A percentile compares a stretch with the other conserved stretches of the same genome.
phyloP scores from a whole-genome alignment of 306 rosid species.

The Lagenaria siceraria region DNA sequence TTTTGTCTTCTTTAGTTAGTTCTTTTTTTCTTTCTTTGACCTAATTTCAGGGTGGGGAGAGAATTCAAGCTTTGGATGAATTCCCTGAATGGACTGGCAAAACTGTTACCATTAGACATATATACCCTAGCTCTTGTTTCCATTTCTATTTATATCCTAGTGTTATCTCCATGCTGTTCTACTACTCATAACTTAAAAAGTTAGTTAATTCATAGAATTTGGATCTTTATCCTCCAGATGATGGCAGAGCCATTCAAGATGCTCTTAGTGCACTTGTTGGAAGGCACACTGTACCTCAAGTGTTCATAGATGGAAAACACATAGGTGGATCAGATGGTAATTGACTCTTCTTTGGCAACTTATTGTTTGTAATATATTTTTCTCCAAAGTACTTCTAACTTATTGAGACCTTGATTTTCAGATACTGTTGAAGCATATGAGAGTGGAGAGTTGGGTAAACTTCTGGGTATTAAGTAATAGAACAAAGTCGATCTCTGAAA shows the following conservation, averaged over 20 bases:
- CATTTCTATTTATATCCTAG: neutral
- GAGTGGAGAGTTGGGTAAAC: slow-evolving; percentile 55
- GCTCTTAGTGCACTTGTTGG: slow-evolving; percentile 50
- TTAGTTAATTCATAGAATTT: neutral
- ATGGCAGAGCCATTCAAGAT: slow-evolving; percentile 68
- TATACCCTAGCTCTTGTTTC: neutral
- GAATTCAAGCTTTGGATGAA: neutral
- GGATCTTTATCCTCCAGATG: slow-evolving; percentile 41
- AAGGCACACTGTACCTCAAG: slow-evolving; percentile 91
- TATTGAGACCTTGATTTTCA: slow-evolving; percentile 13
- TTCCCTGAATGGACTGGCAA: neutral
- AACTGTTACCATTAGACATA: neutral
- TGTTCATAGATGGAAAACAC: slow-evolving; percentile 68
- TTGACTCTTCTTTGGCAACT: neutral
- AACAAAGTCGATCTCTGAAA: slow-evolving; percentile 39
- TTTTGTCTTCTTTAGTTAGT: neutral
- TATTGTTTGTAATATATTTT: neutral
- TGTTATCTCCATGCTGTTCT: neutral
- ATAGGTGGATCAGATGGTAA: slow-evolving; percentile 94
- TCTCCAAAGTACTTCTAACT: neutral
- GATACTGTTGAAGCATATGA: slow-evolving; percentile 68
- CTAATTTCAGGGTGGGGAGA: neutral
- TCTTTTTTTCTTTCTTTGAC: neutral
- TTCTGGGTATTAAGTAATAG: slow-evolving; percentile 44
- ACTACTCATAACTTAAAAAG: neutral